These are phyloP conservation scores for Lentinula novae-zelandiae DNA, from an alignment of 1,284 basidiomycete genomes.

Conservation along the genomic window DNA sequence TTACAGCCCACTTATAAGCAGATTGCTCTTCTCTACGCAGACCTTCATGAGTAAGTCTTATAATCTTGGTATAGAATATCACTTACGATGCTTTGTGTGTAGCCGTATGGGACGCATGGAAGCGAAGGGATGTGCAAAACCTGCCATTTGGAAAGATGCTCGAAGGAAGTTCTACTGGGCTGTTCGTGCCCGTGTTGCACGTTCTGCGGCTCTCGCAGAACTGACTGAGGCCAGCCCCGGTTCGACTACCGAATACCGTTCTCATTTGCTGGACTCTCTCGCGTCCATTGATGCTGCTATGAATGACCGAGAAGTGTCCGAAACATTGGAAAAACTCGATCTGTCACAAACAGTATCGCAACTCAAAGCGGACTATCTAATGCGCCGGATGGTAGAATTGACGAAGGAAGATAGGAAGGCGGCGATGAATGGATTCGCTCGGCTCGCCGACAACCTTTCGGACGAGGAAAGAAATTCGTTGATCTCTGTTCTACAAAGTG, in stretches of 20 bases:
- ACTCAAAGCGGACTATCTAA: slow-evolving; percentile 62
- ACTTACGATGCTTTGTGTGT: slow-evolving; percentile 9
- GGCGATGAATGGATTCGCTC: slow-evolving; percentile 62
- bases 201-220: slow-evolving; percentile 54
- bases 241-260: slow-evolving; percentile 56
- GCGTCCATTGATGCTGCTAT: slow-evolving; percentile 48
- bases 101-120: slow-evolving; percentile 97
- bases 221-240: slow-evolving; percentile 63
- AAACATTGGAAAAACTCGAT: slow-evolving; percentile 66
- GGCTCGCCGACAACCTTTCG: slow-evolving; percentile 65
- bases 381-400: slow-evolving; percentile 57
- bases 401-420: slow-evolving; percentile 68
- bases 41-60: slow-evolving; percentile 84
- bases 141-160: slow-evolving; percentile 83
- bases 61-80: slow-evolving; percentile 5
- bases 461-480: slow-evolving; percentile 69
- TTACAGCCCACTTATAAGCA: slow-evolving; percentile 91
- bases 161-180: slow-evolving; percentile 97
- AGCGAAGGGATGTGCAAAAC: slow-evolving; percentile 90
- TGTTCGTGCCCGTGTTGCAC: slow-evolving; percentile 75
- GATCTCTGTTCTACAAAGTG: slow-evolving; percentile 56
- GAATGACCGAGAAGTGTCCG: slow-evolving; percentile 52
- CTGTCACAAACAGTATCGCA: slow-evolving; percentile 55
- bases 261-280: slow-evolving; percentile 55
- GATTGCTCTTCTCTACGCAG: slow-evolving; percentile 92